Conservation (phyloP, 106 monocot species). For the Acorus gramineus region DNA sequence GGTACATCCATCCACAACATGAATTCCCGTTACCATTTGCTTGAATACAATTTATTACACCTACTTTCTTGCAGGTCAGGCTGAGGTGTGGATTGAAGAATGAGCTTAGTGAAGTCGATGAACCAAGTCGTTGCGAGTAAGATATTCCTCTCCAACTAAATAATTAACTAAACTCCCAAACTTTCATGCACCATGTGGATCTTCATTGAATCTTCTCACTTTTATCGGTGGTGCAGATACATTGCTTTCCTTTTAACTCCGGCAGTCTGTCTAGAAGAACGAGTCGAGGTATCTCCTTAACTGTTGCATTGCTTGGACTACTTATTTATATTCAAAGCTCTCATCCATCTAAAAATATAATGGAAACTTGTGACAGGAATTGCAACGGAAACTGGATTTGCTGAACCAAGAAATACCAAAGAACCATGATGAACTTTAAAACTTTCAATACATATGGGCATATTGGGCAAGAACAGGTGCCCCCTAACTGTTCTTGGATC, state of each 20-base stretch:
- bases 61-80: conserved; percentile 57
- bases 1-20: conserved; percentile 19
- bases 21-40: too few species aligned
- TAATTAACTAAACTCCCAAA: too few species aligned
- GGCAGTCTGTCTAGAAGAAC: conserved; percentile 62
- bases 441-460: too few species aligned
- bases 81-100: conserved; percentile 89
- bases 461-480: too few species aligned
- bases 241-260: conserved; percentile 70
- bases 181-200: background rate
- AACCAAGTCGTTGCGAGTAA: conserved; percentile 99
- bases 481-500: too few species aligned
- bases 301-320: background rate
- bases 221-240: conserved; percentile 39
- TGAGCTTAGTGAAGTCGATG: conserved; percentile 83
- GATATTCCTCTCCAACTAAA: conserved; percentile 2
- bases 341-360: background rate
- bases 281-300: conserved; percentile 42
- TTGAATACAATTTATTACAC: background rate
- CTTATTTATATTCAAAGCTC: background rate
- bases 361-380: conserved; percentile 36
- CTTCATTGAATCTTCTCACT: background rate
- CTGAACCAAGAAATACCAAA: conserved; percentile 32
- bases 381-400: conserved; percentile 60
- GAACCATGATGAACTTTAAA: conserved; percentile 59